Conservation (phyloP, 345 rosid species). For the Arabis hirsuta region DNA sequence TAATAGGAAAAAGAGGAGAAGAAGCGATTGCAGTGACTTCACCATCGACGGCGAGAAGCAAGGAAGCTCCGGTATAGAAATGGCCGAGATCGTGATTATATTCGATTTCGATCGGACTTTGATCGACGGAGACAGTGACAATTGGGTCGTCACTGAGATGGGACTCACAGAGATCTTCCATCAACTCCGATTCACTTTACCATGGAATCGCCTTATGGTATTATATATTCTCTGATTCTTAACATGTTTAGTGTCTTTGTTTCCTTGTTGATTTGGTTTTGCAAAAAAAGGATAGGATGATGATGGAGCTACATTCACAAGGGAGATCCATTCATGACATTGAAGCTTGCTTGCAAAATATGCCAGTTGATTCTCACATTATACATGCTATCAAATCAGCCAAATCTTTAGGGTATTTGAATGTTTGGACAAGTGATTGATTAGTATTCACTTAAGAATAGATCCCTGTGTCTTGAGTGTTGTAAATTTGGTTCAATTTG, state of each 20-base stretch:
- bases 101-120: conserved; percentile 92
- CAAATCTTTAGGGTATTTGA: conserved; percentile 56
- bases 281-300: conserved; percentile 78
- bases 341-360: conserved; percentile 58
- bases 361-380: conserved; percentile 54
- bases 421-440: background rate
- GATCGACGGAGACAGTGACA: conserved; percentile 83
- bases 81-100: conserved; percentile 57
- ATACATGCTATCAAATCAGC: conserved; percentile 62
- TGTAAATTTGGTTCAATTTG: conserved; percentile 19
- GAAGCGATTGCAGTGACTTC: background rate
- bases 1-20: no score
- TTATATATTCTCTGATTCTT: conserved; percentile 5
- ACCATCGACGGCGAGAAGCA: conserved; percentile 22
- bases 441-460: no score
- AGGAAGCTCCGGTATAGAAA: conserved; percentile 27
- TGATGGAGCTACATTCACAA: conserved; percentile 75
- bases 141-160: conserved; percentile 80
- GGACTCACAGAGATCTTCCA: conserved; percentile 71
- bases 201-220: conserved; percentile 92
- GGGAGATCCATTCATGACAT: conserved; percentile 67
- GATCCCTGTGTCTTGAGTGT: no score
- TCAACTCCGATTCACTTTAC: conserved; percentile 63
- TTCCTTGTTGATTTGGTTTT: background rate
- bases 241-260: background rate